Percentiles rank a stretch among this genome's conserved stretches.
phyloP scores from a whole-genome alignment of 2,329 filamentous ascomycete species.

The Cadophora luteo-olivacea region DNA sequence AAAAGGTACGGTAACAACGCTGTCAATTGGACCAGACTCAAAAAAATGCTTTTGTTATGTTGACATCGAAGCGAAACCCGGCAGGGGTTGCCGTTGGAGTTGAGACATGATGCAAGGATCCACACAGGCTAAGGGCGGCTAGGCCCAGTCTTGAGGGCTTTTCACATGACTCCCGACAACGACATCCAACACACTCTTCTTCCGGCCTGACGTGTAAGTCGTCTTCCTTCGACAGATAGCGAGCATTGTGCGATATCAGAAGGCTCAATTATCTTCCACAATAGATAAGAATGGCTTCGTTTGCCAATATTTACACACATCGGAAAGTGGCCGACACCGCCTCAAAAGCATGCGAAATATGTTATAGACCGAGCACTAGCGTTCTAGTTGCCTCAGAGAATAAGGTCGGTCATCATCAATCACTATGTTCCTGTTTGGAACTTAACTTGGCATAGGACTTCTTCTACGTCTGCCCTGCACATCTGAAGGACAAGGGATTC shows the following conservation, averaged over 20 bases:
- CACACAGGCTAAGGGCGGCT: slow-evolving; percentile 1
- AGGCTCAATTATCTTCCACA: background rate
- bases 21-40: too few species aligned
- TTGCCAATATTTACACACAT: slow-evolving; percentile 83
- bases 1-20: background rate
- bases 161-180: slow-evolving; percentile 21
- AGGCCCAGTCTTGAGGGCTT: slow-evolving; percentile 10
- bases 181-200: slow-evolving; percentile 18
- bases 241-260: background rate
- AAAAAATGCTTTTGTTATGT: background rate
- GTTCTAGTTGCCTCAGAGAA: slow-evolving; percentile 90
- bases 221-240: background rate
- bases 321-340: slow-evolving; percentile 86
- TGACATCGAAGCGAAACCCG: background rate
- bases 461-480: slow-evolving; percentile 87
- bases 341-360: slow-evolving; percentile 86
- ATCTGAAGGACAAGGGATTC: slow-evolving; percentile 84
- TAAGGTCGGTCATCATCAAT: slow-evolving; percentile 63
- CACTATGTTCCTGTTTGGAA: background rate
- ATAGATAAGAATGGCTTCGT: slow-evolving; percentile 46
- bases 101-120: slow-evolving; percentile 13
- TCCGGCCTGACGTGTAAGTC: background rate
- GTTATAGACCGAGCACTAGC: slow-evolving; percentile 85
- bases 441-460: slow-evolving; percentile 65
- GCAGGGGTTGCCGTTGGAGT: background rate